phyloP scores from a whole-genome alignment of 768 basidiomycete genomes.

The Mycena pura region DNA sequence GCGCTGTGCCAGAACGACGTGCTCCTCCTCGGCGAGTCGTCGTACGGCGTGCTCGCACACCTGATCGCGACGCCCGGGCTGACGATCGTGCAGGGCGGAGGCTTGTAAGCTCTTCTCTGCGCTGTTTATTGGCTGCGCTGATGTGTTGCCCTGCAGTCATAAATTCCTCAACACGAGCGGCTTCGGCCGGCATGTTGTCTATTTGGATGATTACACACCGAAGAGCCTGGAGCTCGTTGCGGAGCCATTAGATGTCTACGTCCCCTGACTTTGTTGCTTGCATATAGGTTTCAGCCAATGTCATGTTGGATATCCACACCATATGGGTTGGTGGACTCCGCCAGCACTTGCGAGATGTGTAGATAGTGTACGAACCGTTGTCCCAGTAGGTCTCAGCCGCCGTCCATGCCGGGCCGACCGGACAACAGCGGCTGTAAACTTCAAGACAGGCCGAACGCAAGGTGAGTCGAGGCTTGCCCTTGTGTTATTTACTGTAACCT shows the following conservation, averaged over 20 bases:
- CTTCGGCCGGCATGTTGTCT: conserved; percentile 20
- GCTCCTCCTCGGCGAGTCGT: conserved; percentile 16
- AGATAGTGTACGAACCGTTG: too few relatives aligned
- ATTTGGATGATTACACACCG: conserved; percentile 17
- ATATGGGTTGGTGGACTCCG: too few relatives aligned
- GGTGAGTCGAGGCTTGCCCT: too few relatives aligned
- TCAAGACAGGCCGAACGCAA: too few relatives aligned
- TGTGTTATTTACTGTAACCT: too few relatives aligned
- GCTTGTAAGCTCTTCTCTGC: background rate
- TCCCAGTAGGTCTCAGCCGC: too few relatives aligned
- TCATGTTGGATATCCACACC: too few relatives aligned
- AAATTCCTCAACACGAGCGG: conserved; percentile 18
- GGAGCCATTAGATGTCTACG: background rate
- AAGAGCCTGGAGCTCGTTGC: background rate
- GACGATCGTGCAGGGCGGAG: conserved; percentile 16
- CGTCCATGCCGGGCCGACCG: too few relatives aligned
- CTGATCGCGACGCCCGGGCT: conserved; percentile 19
- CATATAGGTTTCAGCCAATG: too few relatives aligned
- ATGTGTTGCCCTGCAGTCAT: background rate
- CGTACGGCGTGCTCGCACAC: conserved; percentile 18
- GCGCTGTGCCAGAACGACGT: conserved; percentile 19
- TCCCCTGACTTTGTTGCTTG: background rate
- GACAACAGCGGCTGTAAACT: too few relatives aligned
- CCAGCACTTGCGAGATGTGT: too few relatives aligned
- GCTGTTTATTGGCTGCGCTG: background rate